phyloP scores from a whole-genome alignment of 2,329 filamentous ascomycete species.

The Colletotrichum sansevieriae region DNA sequence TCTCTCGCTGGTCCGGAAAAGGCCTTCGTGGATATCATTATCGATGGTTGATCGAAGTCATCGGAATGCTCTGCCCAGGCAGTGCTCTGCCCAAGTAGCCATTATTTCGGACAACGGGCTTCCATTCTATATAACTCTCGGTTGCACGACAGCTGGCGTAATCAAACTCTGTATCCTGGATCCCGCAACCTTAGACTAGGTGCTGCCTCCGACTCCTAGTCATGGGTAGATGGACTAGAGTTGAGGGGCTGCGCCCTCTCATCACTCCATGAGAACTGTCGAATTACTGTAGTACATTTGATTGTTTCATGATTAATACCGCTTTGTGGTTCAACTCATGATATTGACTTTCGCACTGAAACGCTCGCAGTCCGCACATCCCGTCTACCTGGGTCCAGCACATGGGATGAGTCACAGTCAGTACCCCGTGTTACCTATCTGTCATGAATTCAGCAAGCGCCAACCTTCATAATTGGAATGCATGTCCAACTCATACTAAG shows the following conservation, averaged over 20 bases:
- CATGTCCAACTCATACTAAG: background rate
- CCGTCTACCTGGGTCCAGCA: background rate
- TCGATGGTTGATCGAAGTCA: background rate
- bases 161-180: background rate
- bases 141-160: background rate
- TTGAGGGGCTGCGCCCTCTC: conserved; percentile 9
- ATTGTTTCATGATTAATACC: conserved; percentile 4
- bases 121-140: background rate
- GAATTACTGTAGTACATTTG: background rate
- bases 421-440: background rate
- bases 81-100: too few species aligned
- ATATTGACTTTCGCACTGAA: conserved; percentile 26
- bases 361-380: conserved; percentile 15
- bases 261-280: background rate
- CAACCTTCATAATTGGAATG: background rate
- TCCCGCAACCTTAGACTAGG: background rate
- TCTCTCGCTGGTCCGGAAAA: background rate
- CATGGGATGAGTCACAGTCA: background rate
- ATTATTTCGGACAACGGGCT: background rate
- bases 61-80: background rate
- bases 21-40: conserved; percentile 7
- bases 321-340: conserved; percentile 18
- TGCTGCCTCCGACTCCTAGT: background rate
- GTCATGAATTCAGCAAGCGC: background rate
- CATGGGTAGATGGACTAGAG: conserved; percentile 18